A percentile compares a stretch with the other conserved stretches of the same genome.
These are phyloP conservation scores for Ramaria rubella DNA, from an alignment of 768 basidiomycete species.

Conservation along the genomic window DNA sequence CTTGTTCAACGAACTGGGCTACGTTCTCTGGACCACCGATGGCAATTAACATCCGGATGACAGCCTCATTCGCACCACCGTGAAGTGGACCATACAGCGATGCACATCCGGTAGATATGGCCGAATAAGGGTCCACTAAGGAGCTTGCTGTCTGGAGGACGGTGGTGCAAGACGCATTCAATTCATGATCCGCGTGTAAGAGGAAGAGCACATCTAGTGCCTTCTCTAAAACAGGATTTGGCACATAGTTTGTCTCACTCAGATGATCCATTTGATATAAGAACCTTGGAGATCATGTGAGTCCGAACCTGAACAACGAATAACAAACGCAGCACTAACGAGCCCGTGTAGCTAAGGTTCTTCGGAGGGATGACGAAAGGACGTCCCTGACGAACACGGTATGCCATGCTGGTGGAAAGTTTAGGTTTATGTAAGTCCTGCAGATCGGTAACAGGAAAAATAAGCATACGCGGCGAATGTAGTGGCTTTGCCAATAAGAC, in stretches of 20 bases:
- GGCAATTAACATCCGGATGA: conserved; percentile 87
- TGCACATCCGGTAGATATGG: conserved; percentile 81
- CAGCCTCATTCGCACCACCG: conserved; percentile 89
- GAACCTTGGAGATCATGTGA: conserved; percentile 42
- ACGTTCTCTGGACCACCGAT: conserved; percentile 87
- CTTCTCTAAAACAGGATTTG: conserved; percentile 79
- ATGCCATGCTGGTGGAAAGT: conserved; percentile 65
- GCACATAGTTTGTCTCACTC: conserved; percentile 62
- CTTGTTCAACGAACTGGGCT: conserved; percentile 76
- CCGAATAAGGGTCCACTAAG: conserved; percentile 85
- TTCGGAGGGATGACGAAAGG: conserved; percentile 81
- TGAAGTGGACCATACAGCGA: conserved; percentile 79
- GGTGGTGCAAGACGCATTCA: conserved; percentile 82
- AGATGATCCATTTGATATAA: conserved; percentile 88
- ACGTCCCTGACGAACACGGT: conserved; percentile 85
- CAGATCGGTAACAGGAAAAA: background rate
- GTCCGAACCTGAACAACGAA: background rate
- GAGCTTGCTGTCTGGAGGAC: conserved; percentile 86
- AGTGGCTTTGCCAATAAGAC: conserved; percentile 78
- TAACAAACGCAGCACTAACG: conserved; percentile 38
- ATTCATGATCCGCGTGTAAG: conserved; percentile 84
- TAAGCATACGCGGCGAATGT: conserved; percentile 60
- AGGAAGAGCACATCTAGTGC: conserved; percentile 86
- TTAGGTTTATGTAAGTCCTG: background rate
- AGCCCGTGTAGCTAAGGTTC: conserved; percentile 77